Base-by-base conservation (phyloP, 495 filamentous ascomycete genomes). In the Hypoxylon subgilvum region DNA sequence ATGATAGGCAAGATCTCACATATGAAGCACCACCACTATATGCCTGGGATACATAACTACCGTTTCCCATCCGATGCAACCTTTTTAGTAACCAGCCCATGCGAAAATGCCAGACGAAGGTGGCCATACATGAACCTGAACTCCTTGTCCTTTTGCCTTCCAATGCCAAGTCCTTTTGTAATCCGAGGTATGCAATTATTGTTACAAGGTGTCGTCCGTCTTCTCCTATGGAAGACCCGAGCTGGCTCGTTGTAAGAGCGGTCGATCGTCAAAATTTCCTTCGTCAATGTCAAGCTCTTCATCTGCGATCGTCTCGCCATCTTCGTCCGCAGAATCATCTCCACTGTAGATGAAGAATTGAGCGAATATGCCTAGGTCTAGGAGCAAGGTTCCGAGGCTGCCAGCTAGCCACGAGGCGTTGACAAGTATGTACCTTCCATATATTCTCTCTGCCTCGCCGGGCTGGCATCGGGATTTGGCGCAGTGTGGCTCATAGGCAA, bases 371-470 rank as follows among this genome's bases (percentile, higher is more conserved):
- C 77, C 83, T 65, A 88, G 68, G 72, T 98, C 94, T 58, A 97
- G 70, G 34, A 91, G 60, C 55, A 98, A 71, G 10, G 93, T 96
- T 1, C 95, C 94, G 31, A 91, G 76, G 68, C 92, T 96, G 2
- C 94, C 94, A 10, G 92, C 76, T 64, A 98, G 52, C 94, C 94
- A 98, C 4, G 84, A 89, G 21, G 88, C 65, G 72, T 98, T 98
- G 13, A 97, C 88, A 4, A 89, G 74, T 4, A 97, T 84, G 74
- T 97, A 96, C 47, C 78, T 75, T 28, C 82, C 80, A 72, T 96
- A 97, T 14, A 90, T 67, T 5, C 46, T 63, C 6, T 61, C 56
- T 0, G 78, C 78, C 63, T 91, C 86, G 3, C 85, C 85, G 3
- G 71, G 68, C 18, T 55, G 55, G 69, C 87, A 88, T 8, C 72